Base-by-base conservation (phyloP, 148 eudicot genomes). In the Persicaria tinctoria region DNA sequence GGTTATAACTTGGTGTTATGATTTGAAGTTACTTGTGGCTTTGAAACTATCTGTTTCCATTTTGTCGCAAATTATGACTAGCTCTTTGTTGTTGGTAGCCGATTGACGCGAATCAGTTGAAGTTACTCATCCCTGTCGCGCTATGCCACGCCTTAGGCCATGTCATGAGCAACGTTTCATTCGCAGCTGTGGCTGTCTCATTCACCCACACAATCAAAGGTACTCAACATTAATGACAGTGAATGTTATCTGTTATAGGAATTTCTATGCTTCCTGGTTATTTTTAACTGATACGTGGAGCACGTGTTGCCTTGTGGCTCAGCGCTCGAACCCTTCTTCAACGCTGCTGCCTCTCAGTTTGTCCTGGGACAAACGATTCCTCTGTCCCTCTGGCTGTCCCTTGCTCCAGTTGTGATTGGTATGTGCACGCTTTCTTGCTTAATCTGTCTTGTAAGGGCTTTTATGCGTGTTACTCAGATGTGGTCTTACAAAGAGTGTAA, bases 261-360 rank as follows among this genome's bases (percentile, higher is more conserved):
- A 60, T 17, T 5, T 17, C 6, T 18, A 18, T 8, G 27, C 27
- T 18, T 57, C 20, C 11, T 57, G 18, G 32, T 57, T n/a, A 20
- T 18, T 57, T 57, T 10, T 57, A 32, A 3, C 63, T 57, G 63
- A 57, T 57, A 6, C 18, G 63, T 20, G 41, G 41, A 32, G 41
- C 41, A 1, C 2, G 41, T 50, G 66, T 9, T 7, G 11, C 20
- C 27, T 20, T 41, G 9, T 66, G 70, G 5, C 82, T 75, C 86
- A 95, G 99, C 99, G 12, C 88, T 95, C 51, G 99, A 95, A 87
- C 99, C 99, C 75, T 95, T 95, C 88, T 95, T 95, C 91, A 95
- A 95, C 79, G 99, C 99, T 78, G 91, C 97, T 82, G 99, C 99
- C 83, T 92, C 99, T 74, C 97, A 95, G 70, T 95, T 95, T 83